Conservation (phyloP, 164 flowering plant species). For the Magnolia changhungtana region DNA sequence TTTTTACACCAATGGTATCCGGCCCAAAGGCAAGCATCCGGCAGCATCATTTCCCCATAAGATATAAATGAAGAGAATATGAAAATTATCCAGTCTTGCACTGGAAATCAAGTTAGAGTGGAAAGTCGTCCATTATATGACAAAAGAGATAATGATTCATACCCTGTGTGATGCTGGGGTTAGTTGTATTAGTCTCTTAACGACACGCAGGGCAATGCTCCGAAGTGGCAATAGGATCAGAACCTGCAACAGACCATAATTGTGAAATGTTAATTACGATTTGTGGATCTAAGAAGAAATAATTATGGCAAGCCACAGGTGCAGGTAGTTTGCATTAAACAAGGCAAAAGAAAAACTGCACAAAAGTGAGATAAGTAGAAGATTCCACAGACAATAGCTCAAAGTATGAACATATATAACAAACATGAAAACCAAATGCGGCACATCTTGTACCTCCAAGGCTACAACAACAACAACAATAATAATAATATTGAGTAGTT, state of each 20-base stretch:
- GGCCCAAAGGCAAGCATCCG: background rate
- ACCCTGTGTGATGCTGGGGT: slow-evolving; percentile 75
- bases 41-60: background rate
- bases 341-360: no score
- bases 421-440: no score
- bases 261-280: background rate
- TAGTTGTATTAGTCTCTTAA: slow-evolving; percentile 76
- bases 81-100: no score
- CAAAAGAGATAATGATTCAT: slow-evolving; percentile 9
- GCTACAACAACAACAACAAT: no score
- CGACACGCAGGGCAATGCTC: slow-evolving; percentile 68
- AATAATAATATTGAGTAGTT: no score
- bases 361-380: no score
- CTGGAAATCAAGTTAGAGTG: no score
- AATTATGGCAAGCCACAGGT: background rate
- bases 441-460: no score
- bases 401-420: no score
- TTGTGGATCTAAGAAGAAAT: background rate
- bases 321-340: no score
- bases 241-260: slow-evolving; percentile 40
- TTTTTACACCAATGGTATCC: background rate
- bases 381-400: no score
- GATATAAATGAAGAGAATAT: background rate
- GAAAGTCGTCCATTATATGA: no score
- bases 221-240: slow-evolving; percentile 75